Base-by-base conservation (phyloP, 148 eudicot genomes). In the Camellia granthamiana region DNA sequence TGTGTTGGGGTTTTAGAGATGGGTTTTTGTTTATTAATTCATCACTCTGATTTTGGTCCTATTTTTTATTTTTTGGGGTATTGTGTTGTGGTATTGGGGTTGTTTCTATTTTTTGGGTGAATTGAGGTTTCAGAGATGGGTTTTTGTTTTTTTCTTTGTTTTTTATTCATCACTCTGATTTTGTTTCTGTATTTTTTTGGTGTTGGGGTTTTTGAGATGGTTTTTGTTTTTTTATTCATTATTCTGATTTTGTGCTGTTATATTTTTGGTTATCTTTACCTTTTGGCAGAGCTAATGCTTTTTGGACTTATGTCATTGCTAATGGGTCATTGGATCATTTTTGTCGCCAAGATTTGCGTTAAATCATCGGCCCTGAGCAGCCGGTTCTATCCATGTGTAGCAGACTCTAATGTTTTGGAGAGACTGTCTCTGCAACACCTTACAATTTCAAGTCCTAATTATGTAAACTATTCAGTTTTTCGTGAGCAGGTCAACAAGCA, bases 301-400 rank as follows among this genome's bases (percentile, higher is more conserved):
- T 91, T 93, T 78, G 97, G 95, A 19, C 83, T 91, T 59, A 75
- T 91, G 65, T 93, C 97, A 66, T 84, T 93, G 86, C 77, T 93
- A 79, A 88, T 93, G 93, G 93, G 95, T 56, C 97, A 93, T 59
- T 91, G 89, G 85, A 84, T 88, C 72, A 63, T 86, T 56, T 84
- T 76, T 83, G 91, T 89, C 76, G 92, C 91, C 73, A 89, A 88
- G 83, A 91, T 93, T 62, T 93, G 97, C 68, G 79, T 93, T 12
- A 89, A 89, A 82, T 79, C 93, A 12, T 86, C 95, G 4, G 75
- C 73, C 54, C 61, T 84, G 77, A 86, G 90, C 80, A 75, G 85
- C 58, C 81, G 80, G 16, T 88, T 84, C 81, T 86, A 79, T 81
- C 92, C 93, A 58, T 93, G 97, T 83, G 69, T 81, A 64, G 87